Conservation (phyloP, 2,329 filamentous ascomycete genomes). For the Rhynchosporium secalis region DNA sequence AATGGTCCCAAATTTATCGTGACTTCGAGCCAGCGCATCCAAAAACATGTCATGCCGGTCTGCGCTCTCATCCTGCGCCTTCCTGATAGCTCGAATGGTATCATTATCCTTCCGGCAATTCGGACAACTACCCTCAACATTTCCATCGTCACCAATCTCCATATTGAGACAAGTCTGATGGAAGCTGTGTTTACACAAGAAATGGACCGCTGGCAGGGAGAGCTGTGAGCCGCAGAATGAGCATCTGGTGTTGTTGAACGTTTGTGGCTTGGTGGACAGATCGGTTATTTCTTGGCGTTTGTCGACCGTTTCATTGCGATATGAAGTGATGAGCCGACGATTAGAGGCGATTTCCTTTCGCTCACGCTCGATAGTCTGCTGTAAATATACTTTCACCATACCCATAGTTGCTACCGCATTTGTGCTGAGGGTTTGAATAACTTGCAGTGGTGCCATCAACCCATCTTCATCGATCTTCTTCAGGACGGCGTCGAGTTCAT, state of each 20-base stretch:
- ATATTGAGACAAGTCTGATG: conserved; percentile 85
- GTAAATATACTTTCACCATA: conserved; percentile 91
- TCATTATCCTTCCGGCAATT: conserved; percentile 81
- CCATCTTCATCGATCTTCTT: conserved; percentile 86
- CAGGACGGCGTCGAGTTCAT: conserved; percentile 79
- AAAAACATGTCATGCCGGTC: conserved; percentile 88
- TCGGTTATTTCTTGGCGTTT: conserved; percentile 79
- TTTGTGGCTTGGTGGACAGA: conserved; percentile 74
- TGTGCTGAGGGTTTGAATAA: conserved; percentile 84
- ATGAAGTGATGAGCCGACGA: conserved; percentile 76
- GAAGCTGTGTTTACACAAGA: conserved; percentile 95
- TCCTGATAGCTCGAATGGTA: conserved; percentile 82
- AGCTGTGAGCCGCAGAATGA: conserved; percentile 72
- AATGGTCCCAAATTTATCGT: conserved; percentile 85
- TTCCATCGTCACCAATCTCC: conserved; percentile 46
- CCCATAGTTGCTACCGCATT: conserved; percentile 93
- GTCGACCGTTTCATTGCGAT: conserved; percentile 77
- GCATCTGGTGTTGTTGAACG: conserved; percentile 90
- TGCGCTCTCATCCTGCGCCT: conserved; percentile 82
- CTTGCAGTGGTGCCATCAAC: conserved; percentile 92
- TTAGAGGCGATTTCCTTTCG: conserved; percentile 81
- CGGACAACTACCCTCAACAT: conserved; percentile 76
- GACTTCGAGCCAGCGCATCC: conserved; percentile 72
- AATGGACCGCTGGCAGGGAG: conserved; percentile 90
- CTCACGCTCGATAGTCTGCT: conserved; percentile 85